Evolutionary conservation across 2,329 filamentous ascomycete species (phyloP).

Genomic region (Capronia coronata): DNA sequence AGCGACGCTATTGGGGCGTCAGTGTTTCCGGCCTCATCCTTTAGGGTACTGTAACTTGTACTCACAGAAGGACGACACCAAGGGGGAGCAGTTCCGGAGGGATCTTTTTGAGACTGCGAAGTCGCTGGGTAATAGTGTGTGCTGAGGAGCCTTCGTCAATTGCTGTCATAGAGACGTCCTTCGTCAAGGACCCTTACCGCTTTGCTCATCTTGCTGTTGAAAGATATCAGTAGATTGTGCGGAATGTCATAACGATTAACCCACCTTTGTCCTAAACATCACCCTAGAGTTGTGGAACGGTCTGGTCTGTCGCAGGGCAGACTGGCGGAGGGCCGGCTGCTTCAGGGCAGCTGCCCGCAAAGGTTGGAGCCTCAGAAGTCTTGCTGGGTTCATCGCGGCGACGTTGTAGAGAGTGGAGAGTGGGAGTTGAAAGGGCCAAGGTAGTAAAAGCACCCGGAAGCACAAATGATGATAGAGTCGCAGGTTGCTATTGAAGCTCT

Average conservation of each 20-base stretch:
- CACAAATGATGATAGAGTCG: slow-evolving; percentile 11
- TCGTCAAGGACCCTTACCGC: slow-evolving; percentile 44
- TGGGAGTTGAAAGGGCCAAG: slow-evolving; percentile 5
- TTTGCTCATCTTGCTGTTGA: slow-evolving; percentile 56
- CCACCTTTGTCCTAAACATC: slow-evolving; percentile 26
- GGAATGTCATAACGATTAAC: neutral
- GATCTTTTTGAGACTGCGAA: slow-evolving; percentile 81
- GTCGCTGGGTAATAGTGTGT: slow-evolving; percentile 92
- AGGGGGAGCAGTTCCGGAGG: slow-evolving; percentile 92
- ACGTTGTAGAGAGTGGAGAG: slow-evolving; percentile 24
- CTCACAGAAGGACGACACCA: slow-evolving; percentile 80
- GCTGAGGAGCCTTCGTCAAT: slow-evolving; percentile 47
- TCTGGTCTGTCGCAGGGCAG: slow-evolving; percentile 23
- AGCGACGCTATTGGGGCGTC: slow-evolving; percentile 48
- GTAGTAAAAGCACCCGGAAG: neutral
- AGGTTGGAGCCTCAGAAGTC: slow-evolving; percentile 26
- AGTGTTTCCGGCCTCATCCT: neutral
- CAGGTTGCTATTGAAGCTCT: slow-evolving; percentile 12
- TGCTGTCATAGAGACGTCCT: neutral
- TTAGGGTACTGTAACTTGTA: slow-evolving; percentile 17
- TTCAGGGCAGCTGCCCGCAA: slow-evolving; percentile 26
- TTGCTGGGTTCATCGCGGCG: slow-evolving; percentile 22
- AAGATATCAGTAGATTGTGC: slow-evolving; percentile 5
- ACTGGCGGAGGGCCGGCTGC: slow-evolving; percentile 24
- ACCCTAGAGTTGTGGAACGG: slow-evolving; percentile 25